Evolutionary conservation across 768 basidiomycete species (phyloP).

Genomic region (Rhizopogon roseolus): DNA sequence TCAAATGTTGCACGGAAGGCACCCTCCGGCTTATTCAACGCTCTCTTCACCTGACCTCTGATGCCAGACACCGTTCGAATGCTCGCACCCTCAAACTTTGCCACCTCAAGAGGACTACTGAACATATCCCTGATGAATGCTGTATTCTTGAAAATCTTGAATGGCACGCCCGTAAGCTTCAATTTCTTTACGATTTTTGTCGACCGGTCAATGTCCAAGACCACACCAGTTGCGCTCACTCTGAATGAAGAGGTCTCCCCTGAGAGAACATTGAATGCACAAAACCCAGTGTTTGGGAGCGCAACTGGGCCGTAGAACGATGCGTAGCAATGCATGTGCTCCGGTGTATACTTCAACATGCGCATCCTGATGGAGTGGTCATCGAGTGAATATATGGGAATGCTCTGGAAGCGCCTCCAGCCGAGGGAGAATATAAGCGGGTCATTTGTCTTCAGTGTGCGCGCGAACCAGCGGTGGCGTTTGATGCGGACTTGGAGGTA

Average conservation of each 20-base stretch:
- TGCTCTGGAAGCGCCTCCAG: constrained; percentile 93
- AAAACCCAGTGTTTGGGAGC: constrained; percentile 93
- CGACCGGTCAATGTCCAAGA: constrained; percentile 88
- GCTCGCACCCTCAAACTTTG: constrained; percentile 98
- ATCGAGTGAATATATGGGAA: constrained; percentile 94
- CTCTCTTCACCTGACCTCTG: constrained; percentile 95
- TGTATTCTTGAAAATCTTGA: constrained; percentile 99
- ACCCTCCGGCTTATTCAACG: constrained; percentile 90
- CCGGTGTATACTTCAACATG: constrained; percentile 99
- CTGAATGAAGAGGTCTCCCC: constrained; percentile 74
- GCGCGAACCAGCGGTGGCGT: constrained; percentile 89
- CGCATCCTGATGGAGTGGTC: constrained; percentile 98
- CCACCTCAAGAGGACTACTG: constrained; percentile 85
- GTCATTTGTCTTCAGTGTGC: constrained; percentile 94
- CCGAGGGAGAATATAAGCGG: constrained; percentile 96
- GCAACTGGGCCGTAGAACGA: constrained; percentile 95
- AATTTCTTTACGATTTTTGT: constrained; percentile 97
- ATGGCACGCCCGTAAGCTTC: constrained; percentile 92
- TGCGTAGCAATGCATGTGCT: constrained; percentile 99
- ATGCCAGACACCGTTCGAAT: constrained; percentile 94
- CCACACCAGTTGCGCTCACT: constrained; percentile 89
- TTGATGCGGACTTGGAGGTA: constrained; percentile 95
- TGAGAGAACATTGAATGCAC: constrained; percentile 86
- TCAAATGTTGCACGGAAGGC: constrained; percentile 96
- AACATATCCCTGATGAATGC: constrained; percentile 99